phyloP scores from a whole-genome alignment of 208 protist genomes.

The Trypanosomatidae sp. region DNA sequence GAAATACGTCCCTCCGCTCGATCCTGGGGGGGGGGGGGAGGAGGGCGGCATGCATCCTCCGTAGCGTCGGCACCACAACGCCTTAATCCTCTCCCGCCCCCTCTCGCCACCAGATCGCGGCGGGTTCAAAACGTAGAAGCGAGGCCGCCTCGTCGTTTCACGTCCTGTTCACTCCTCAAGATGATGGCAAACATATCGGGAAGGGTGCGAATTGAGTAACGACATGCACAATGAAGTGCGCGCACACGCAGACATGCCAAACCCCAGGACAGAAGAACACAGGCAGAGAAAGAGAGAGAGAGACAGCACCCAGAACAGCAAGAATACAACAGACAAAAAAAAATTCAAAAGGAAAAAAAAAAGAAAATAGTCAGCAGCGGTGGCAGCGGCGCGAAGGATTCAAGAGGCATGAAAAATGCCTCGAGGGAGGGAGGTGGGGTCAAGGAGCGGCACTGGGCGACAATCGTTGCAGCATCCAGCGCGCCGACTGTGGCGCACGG shows the following conservation, averaged over 20 bases:
- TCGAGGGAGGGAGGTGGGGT: not conserved
- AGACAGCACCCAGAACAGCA: not conserved
- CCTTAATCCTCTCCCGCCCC: not conserved
- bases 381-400: constrained; percentile 6
- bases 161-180: not conserved
- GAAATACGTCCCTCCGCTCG: no score
- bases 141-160: not conserved
- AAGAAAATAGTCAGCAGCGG: not conserved
- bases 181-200: not conserved
- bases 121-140: not conserved
- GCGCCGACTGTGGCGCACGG: not conserved
- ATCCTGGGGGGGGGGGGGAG: not conserved
- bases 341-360: not conserved
- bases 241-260: not conserved
- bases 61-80: no score
- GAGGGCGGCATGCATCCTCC: not conserved
- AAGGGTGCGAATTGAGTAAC: not conserved
- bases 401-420: not conserved
- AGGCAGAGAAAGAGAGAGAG: not conserved
- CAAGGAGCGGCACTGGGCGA: not conserved
- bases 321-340: not conserved
- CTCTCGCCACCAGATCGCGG: not conserved
- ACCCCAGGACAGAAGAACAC: not conserved
- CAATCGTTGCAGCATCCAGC: not conserved
- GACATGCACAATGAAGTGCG: not conserved